Conservation (phyloP, 2,329 filamentous ascomycete genomes). For the Colletotrichum tanaceti region DNA sequence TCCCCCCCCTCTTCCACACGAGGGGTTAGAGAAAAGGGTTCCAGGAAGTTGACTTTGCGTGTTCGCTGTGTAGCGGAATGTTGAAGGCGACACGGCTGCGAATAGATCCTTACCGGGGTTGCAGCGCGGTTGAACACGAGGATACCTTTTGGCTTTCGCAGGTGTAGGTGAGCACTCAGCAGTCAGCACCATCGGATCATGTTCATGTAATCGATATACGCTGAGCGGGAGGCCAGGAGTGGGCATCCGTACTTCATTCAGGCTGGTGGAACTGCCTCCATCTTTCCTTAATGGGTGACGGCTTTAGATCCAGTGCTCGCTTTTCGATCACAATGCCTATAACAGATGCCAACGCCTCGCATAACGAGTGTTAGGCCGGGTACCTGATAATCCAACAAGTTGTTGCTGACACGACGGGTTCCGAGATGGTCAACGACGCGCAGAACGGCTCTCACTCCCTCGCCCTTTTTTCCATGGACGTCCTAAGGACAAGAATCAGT, state of each 20-base stretch:
- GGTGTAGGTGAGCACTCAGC: not conserved
- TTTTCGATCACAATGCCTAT: not conserved
- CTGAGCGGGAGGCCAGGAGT: not conserved
- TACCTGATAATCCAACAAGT: not conserved
- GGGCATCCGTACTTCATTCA: slow-evolving; percentile 16
- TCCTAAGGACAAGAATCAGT: not conserved
- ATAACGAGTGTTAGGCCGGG: not conserved
- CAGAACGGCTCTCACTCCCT: not conserved
- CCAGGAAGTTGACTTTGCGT: not conserved
- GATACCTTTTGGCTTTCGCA: not conserved
- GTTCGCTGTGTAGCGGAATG: not conserved
- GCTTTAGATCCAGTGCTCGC: not conserved
- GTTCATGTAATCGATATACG: not conserved
- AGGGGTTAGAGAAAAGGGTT: not conserved
- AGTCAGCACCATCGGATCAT: slow-evolving; percentile 5
- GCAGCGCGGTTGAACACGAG: not conserved
- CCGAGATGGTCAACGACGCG: no score
- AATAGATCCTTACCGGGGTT: no score
- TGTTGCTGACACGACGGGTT: not conserved
- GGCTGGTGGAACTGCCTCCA: slow-evolving; percentile 21
- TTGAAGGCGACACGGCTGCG: no score
- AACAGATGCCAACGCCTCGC: not conserved
- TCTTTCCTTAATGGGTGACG: slow-evolving; percentile 14
- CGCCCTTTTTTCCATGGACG: not conserved
- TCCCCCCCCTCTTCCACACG: not conserved